Evolutionary conservation across 73 alveolate genomes (phyloP).

Genomic region (Symbiodinium natans): DNA sequence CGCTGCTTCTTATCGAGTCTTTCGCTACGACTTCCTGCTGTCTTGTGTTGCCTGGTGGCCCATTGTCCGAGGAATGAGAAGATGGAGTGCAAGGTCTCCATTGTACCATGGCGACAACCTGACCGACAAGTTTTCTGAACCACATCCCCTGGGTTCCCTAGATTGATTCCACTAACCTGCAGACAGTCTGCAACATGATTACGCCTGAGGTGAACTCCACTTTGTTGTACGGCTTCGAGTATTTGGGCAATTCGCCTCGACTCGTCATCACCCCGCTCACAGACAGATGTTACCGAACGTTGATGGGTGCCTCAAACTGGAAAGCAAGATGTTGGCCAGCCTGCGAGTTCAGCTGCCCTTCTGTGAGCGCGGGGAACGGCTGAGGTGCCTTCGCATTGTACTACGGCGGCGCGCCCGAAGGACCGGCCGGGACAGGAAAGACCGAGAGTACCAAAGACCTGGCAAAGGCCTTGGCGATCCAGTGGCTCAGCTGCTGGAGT

Average conservation of each 20-base stretch:
- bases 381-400: slow-evolving; percentile 97
- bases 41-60: too few species aligned
- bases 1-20: too few species aligned
- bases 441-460: slow-evolving; percentile 99
- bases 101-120: slow-evolving; percentile 14
- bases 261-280: slow-evolving; percentile 99
- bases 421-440: slow-evolving; percentile 99
- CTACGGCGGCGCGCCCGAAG: slow-evolving; percentile 99
- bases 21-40: too few species aligned
- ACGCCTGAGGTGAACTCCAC: slow-evolving; percentile 94
- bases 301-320: slow-evolving; percentile 95
- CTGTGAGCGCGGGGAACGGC: neutral
- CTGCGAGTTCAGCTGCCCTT: neutral
- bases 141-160: neutral
- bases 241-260: slow-evolving; percentile 98
- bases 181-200: neutral
- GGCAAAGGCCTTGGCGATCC: slow-evolving; percentile 98
- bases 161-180: neutral
- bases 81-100: slow-evolving; percentile 94
- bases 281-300: slow-evolving; percentile 99
- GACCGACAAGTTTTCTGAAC: neutral
- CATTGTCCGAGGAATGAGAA: slow-evolving; percentile 51
- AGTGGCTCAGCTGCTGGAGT: slow-evolving; percentile 75
- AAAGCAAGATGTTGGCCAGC: neutral
- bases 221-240: slow-evolving; percentile 98